A percentile compares a stretch with the other conserved stretches of the same genome.
phyloP scores from a whole-genome alignment of 2,329 filamentous ascomycete species.

The Trichoderma gracile region DNA sequence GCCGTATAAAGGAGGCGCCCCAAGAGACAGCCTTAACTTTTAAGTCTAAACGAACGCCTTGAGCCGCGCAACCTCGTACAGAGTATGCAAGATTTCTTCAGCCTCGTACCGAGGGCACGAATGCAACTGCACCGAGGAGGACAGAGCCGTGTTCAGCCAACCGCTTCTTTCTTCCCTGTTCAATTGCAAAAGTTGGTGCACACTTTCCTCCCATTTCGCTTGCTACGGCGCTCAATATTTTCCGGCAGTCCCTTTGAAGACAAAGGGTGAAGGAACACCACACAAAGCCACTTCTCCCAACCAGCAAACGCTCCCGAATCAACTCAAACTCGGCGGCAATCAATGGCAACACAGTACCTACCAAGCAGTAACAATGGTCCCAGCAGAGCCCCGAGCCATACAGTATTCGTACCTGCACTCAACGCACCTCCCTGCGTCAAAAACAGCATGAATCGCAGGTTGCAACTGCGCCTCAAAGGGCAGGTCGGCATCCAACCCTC shows the following conservation, averaged over 20 bases:
- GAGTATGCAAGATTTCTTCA: too few relatives aligned
- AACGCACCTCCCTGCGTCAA: slow-evolving; percentile 3
- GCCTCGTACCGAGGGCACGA: neutral
- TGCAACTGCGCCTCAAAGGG: neutral
- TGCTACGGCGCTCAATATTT: too few relatives aligned
- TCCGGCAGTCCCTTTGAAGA: neutral
- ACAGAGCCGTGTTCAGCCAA: neutral
- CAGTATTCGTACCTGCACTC: too few relatives aligned
- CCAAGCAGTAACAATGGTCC: neutral
- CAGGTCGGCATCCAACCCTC: neutral
- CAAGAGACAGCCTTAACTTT: neutral
- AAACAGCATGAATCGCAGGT: too few relatives aligned
- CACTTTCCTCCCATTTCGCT: neutral
- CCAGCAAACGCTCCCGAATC: too few relatives aligned
- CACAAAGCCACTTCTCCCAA: neutral
- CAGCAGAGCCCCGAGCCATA: slow-evolving; percentile 3
- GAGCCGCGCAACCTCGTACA: too few relatives aligned
- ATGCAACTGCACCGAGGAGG: neutral
- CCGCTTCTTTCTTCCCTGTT: slow-evolving; percentile 3
- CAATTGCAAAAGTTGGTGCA: slow-evolving; percentile 10
- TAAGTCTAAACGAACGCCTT: too few relatives aligned
- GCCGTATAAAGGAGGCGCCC: slow-evolving; percentile 1
- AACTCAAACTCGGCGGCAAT: too few relatives aligned
- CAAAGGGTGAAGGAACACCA: neutral
- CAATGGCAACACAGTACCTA: neutral